phyloP scores from a whole-genome alignment of 2,329 filamentous ascomycete species.

The Diplodia seriata region DNA sequence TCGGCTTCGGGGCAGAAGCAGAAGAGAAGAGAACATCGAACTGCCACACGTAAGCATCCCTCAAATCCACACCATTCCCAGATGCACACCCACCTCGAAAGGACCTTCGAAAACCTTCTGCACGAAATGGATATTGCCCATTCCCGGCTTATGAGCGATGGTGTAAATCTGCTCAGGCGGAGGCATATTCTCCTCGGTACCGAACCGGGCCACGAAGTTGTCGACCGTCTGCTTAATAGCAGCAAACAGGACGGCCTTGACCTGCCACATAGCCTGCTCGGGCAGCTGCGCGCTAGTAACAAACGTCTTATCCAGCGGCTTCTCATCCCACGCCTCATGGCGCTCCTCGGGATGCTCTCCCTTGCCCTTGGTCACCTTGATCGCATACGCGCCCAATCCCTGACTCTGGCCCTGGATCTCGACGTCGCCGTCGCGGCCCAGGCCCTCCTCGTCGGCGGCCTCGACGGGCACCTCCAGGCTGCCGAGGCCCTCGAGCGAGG shows the following conservation, averaged over 20 bases:
- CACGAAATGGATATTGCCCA: slow-evolving; percentile 83
- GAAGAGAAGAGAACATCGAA: slow-evolving; percentile 94
- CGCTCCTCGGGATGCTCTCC: slow-evolving; percentile 62
- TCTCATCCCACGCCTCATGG: slow-evolving; percentile 71
- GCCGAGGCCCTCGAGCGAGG: slow-evolving; percentile 77
- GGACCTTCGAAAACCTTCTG: slow-evolving; percentile 90
- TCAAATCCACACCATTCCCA: not conserved
- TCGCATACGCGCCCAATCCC: slow-evolving; percentile 78
- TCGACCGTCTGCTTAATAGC: slow-evolving; percentile 71
- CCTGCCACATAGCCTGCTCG: slow-evolving; percentile 79
- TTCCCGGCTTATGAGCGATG: slow-evolving; percentile 70
- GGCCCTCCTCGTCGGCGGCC: slow-evolving; percentile 56
- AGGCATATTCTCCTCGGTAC: slow-evolving; percentile 68
- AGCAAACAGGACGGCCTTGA: slow-evolving; percentile 70
- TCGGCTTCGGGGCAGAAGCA: slow-evolving; percentile 63
- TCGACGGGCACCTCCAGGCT: slow-evolving; percentile 63
- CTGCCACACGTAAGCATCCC: slow-evolving; percentile 47
- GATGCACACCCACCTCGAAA: slow-evolving; percentile 65
- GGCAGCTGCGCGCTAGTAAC: slow-evolving; percentile 74
- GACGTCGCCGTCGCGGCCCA: slow-evolving; percentile 67
- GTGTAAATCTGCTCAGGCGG: slow-evolving; percentile 88
- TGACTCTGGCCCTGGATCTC: slow-evolving; percentile 72
- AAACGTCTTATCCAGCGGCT: slow-evolving; percentile 77
- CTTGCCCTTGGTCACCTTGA: slow-evolving; percentile 77
- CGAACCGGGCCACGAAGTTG: slow-evolving; percentile 63